Conservation (phyloP, 306 rosid genomes). For the Styphnolobium japonicum region DNA sequence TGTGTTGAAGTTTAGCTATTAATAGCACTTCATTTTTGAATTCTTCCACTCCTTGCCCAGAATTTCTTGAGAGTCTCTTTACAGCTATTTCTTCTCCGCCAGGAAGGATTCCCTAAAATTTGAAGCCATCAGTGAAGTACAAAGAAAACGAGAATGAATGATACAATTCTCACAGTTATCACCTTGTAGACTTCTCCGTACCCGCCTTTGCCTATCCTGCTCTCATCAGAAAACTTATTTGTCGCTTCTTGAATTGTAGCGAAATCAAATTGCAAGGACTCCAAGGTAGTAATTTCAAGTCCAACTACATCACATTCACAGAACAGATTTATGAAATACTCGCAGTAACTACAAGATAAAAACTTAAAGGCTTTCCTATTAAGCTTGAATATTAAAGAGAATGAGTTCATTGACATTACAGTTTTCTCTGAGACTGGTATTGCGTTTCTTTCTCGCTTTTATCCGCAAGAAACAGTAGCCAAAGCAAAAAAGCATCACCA, state of each 20-base stretch:
- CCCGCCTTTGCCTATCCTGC: constrained; percentile 61
- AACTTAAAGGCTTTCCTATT: not conserved
- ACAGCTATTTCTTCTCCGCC: constrained; percentile 64
- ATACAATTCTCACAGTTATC: not conserved
- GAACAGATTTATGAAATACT: not conserved
- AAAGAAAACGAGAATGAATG: not conserved
- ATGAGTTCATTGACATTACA: constrained; percentile 25
- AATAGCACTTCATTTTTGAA: constrained; percentile 67
- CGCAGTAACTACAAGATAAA: not conserved
- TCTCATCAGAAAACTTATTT: constrained; percentile 35
- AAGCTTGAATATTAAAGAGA: not conserved
- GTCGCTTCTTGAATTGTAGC: constrained; percentile 53
- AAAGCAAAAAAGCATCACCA: constrained; percentile 2
- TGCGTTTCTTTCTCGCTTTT: constrained; percentile 22
- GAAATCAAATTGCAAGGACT: constrained; percentile 48
- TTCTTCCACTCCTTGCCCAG: constrained; percentile 57
- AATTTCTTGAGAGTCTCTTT: constrained; percentile 56
- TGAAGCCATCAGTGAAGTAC: not conserved
- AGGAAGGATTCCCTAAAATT: constrained; percentile 47
- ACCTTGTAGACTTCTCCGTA: constrained; percentile 70
- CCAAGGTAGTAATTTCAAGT: constrained; percentile 25
- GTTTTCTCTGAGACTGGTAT: not conserved
- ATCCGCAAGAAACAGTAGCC: constrained; percentile 22
- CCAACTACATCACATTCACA: constrained; percentile 31
- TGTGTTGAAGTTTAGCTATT: constrained; percentile 73